Base-by-base conservation (phyloP, 2,329 filamentous ascomycete species). In the Geosmithia morbida region DNA sequence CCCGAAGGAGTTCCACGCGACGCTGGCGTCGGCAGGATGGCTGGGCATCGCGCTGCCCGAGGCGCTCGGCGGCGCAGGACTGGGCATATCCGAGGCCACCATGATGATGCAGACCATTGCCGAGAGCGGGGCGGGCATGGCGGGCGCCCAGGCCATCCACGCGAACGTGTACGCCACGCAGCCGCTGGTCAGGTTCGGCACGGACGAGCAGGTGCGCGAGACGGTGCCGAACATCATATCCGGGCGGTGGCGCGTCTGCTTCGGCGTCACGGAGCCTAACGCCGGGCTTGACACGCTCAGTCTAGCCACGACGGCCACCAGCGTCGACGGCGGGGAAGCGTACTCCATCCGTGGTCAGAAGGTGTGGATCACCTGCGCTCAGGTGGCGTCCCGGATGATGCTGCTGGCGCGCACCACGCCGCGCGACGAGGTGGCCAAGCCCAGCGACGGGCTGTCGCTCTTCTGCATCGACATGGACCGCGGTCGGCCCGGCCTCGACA, bases 31-130 rank as follows among this genome's bases (percentile, higher is more conserved):
- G 48, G 83, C 81, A 52, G 85, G 87, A 7, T 92, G 85, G 84
- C 74, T 92, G 41, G 86, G 86, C 2, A 88, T 90, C 53, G 85
- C 85, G 0, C 66, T 92, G 3, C 85, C 85, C 0, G 83, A 88
- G 58, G 69, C 75, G 0, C 71, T 87, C 0, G 86, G 87, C 2
- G 87, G 86, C 1, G 74, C 83, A 1, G 85, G 83, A 0, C 64
- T 94, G 8, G 85, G 80, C 8, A 87, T 94, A 37, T 82, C 83
- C 1, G 86, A 92, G 59, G 86, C 86, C 1, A 86, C 82, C 0
- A 85, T 90, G 75, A 90, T 92, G 85, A 75, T 92, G 70, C 86
- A 94, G 56, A 85, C 85, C 2, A 85, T 89, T 48, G 69, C 82
- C 1, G 83, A 88, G 64, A 81, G 77, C 2, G 86, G 87, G 0